These are phyloP conservation scores for Heliosperma pusillum DNA, from an alignment of 148 eudicot genomes.

Conservation along the genomic window DNA sequence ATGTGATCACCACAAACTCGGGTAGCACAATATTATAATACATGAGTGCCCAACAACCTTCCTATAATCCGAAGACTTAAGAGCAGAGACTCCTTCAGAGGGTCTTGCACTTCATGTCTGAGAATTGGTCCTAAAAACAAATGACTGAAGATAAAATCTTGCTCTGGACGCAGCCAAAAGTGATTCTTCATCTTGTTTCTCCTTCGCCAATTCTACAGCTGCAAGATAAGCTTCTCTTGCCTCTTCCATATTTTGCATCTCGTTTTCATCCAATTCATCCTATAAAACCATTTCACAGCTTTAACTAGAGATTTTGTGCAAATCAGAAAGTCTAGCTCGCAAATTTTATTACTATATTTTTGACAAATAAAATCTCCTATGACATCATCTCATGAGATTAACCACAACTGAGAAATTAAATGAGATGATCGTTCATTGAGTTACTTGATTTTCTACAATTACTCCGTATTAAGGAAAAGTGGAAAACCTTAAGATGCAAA, in stretches of 20 bases:
- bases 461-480: neutral
- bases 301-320: neutral
- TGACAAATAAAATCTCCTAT: no score
- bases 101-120: conserved; percentile 4
- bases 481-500: neutral
- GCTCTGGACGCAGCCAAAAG: conserved; percentile 58
- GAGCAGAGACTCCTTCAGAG: conserved; percentile 10
- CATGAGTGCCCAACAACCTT: conserved; percentile 21
- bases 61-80: neutral
- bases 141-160: conserved; percentile 62
- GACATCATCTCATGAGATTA: no score
- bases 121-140: conserved; percentile 34
- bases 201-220: conserved; percentile 71
- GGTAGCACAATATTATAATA: conserved; percentile 20
- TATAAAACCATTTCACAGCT: conserved; percentile 21
- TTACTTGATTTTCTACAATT: no score
- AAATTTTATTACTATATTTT: neutral
- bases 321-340: neutral
- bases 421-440: no score
- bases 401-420: no score
- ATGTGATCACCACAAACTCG: conserved; percentile 31
- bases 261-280: conserved; percentile 53
- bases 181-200: conserved; percentile 74
- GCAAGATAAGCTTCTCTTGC: conserved; percentile 65
- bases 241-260: conserved; percentile 60